Percentiles rank a stretch among this genome's conserved stretches.
Conservation (phyloP, 345 rosid genomes). For the Murraya koenigii region DNA sequence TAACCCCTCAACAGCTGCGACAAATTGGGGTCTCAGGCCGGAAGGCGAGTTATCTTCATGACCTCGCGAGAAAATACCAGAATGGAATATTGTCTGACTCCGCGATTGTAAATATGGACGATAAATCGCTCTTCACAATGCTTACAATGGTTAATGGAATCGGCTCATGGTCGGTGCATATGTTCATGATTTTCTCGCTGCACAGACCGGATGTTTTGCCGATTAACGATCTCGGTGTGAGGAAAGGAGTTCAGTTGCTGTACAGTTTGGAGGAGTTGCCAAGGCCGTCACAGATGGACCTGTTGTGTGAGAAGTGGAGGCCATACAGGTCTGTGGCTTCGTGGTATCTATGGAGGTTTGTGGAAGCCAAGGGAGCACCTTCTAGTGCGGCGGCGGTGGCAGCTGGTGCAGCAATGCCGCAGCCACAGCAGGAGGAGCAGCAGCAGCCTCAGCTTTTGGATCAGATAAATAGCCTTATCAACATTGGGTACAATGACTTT, state of each 20-base stretch:
- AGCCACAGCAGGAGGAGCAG: constrained; percentile 52
- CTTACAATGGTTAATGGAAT: constrained; percentile 98
- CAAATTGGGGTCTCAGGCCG: constrained; percentile 94
- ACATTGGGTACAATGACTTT: constrained; percentile 65
- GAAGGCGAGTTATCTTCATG: constrained; percentile 91
- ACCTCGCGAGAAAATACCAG: constrained; percentile 87
- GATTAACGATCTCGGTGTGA: constrained; percentile 76
- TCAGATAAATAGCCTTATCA: constrained; percentile 82
- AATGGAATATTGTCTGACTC: constrained; percentile 83
- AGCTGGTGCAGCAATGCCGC: constrained; percentile 46
- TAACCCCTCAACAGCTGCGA: constrained; percentile 74
- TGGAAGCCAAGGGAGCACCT: constrained; percentile 68
- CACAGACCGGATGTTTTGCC: constrained; percentile 97
- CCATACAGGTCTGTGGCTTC: constrained; percentile 94
- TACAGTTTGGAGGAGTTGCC: constrained; percentile 77
- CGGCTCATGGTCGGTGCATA: constrained; percentile 98
- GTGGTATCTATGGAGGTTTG: constrained; percentile 88
- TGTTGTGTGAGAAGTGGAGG: constrained; percentile 87
- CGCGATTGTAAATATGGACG: constrained; percentile 84
- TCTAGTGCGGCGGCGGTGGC: constrained; percentile 61
- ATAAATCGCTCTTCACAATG: constrained; percentile 92
- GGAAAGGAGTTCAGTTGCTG: constrained; percentile 90
- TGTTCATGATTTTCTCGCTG: constrained; percentile 96
- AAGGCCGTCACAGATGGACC: constrained; percentile 93
- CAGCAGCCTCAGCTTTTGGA: constrained; percentile 73